phyloP scores from a whole-genome alignment of 176 grass and related monocot genomes.

The Musa itinerans region DNA sequence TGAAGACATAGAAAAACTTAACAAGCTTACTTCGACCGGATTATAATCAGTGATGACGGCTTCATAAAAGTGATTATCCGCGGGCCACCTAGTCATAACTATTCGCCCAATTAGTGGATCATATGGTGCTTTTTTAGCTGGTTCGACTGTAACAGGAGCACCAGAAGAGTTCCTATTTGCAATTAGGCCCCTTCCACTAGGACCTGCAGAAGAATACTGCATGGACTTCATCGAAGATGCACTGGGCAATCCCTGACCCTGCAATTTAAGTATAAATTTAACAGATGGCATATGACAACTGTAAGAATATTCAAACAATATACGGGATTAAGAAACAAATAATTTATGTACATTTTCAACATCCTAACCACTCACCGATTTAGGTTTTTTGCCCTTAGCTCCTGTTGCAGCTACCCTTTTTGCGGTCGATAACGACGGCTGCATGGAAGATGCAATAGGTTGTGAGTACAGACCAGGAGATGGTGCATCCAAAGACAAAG shows the following conservation, averaged over 20 bases:
- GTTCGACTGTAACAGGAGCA: conserved; percentile 37
- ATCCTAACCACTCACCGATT: conserved; percentile 43
- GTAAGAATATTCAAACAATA: conserved; percentile 4
- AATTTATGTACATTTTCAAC: background rate
- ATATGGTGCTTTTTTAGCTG: conserved; percentile 35
- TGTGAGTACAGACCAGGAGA: conserved; percentile 49
- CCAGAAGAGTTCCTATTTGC: conserved; percentile 57
- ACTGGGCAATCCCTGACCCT: conserved; percentile 60
- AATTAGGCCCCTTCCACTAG: conserved; percentile 57
- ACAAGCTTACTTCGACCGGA: conserved; percentile 48
- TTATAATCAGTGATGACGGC: conserved; percentile 75
- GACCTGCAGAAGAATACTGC: conserved; percentile 51
- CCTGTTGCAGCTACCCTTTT: conserved; percentile 55
- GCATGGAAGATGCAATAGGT: conserved; percentile 36
- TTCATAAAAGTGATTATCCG: conserved; percentile 89
- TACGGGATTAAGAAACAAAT: background rate
- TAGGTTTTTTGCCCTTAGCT: conserved; percentile 74
- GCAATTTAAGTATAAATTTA: background rate
- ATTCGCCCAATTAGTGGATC: conserved; percentile 56
- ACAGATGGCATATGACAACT: background rate
- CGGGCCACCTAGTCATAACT: conserved; percentile 79
- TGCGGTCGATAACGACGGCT: conserved; percentile 52
- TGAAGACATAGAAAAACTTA: conserved; percentile 15
- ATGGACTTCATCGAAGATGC: conserved; percentile 50
- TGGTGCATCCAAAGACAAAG: conserved; percentile 42